Evolutionary conservation across 306 rosid species (phyloP), one percentile per base, ranked within the genome.

Genomic region (Rosa lucieae): DNA sequence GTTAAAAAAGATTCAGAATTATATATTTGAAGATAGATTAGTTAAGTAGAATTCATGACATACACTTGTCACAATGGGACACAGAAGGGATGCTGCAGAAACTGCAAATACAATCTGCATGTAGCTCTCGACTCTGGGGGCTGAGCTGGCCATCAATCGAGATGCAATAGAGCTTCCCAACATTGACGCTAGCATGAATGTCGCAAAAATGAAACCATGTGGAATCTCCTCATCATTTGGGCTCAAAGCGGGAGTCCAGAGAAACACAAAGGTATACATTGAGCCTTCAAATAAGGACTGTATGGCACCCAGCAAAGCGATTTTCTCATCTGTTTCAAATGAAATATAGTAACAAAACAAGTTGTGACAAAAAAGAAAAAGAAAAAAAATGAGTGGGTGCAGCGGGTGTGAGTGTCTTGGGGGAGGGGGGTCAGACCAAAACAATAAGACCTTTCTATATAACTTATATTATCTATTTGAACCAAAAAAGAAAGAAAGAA

Each of bases 281-380:
- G 99, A 95, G 77, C 99, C 99, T 90, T 95, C 99, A 84, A 95
- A 95, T 52, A 95, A 88, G 83, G 99, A 95, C 84, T 95, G 99
- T 83, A 95, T 95, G 62, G 99, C 98, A 77, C 99, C 99, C 65
- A 95, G 83, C 89, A 95, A 83, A 5, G 98, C 97, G 44, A 95
- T 93, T 82, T 90, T 95, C 87, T 95, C 99, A 92, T 87, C 88
- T 87, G 82, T 79, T 37, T 53, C 43, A 43, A 74, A 69, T 18
- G 55, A 29, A 75, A 83, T 37, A 51, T 40, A 65, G 68, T 44
- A 76, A 63, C n/a, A 53, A 44, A 39, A 67, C 37, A 35, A 67
- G 11, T 32, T 23, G 23, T 32, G 69, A 72, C 5, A 29, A 29
- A 29, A 29, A 29, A 1, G 32, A 1, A 29, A 29, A 29, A 29